Base-by-base conservation (phyloP, 768 basidiomycete genomes). In the Lactarius indigo region DNA sequence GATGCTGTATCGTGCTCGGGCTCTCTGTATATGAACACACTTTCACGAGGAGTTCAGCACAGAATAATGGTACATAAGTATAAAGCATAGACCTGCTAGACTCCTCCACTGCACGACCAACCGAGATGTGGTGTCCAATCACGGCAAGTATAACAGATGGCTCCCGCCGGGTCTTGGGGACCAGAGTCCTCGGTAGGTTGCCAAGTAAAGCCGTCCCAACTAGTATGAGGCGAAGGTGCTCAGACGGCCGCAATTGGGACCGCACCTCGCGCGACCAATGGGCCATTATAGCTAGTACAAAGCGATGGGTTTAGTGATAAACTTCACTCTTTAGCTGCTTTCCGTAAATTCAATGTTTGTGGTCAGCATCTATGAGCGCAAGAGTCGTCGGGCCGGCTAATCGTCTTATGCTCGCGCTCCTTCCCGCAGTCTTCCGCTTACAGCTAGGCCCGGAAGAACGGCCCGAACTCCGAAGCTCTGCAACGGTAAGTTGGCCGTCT, bases 201-300 rank as follows among this genome's bases (percentile, higher is more conserved):
- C 6, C 1, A 10, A 44, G 37, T 52, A 56, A 55, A 30, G 26
- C 44, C 23, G 58, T 42, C 15, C 66, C 66, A 18, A 59, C 62
- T 12, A 68, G 52, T 37, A 55, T 26, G 50, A 56, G 20, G 18
- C 52, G 33, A 30, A 64, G 57, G 7, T 55, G 50, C 15, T 68
- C 66, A 60, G 66, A 64, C 1, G 66, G 66, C 28, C 66, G 66
- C 54, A 68, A 55, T 60, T 56, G 35, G 23, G 63, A 64, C 10
- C 26, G 62, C 54, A 64, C 63, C 9, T 50, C 58, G 63, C 58
- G 66, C 55, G 60, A 41, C 62, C 57, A 37, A 59, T 68, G 58
- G 15, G 26, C 54, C 66, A 68, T 68, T n/a, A 50, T 35, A 44
- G 59, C 57, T 55, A 56, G 30, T 20, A 15, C 7, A 9, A 12